A percentile compares a stretch with the other conserved stretches of the same genome.
Conservation (phyloP, 345 rosid genomes). For the Eucalyptus guilfoylei region DNA sequence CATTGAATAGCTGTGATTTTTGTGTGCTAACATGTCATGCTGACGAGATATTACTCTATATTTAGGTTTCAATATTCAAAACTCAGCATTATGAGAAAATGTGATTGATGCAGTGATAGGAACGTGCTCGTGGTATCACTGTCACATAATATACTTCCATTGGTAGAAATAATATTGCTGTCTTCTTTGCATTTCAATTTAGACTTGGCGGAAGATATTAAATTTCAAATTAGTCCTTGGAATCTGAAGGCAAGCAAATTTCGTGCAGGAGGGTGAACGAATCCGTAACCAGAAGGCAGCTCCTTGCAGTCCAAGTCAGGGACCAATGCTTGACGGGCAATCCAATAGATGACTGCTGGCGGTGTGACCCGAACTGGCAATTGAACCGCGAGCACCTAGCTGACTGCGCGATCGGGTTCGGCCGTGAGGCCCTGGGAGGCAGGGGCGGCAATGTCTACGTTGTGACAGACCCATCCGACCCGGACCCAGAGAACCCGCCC, state of each 20-base stretch:
- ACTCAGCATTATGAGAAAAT: background rate
- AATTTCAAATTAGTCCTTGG: background rate
- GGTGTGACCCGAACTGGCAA: background rate
- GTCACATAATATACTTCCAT: background rate
- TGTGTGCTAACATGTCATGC: background rate
- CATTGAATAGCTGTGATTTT: background rate
- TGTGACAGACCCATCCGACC: background rate
- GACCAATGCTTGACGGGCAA: background rate
- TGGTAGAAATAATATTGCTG: background rate
- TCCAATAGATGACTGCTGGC: slow-evolving; percentile 7
- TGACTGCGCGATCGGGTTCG: slow-evolving; percentile 1
- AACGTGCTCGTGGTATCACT: too few species aligned
- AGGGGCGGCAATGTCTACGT: background rate
- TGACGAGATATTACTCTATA: background rate
- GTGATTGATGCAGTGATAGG: background rate
- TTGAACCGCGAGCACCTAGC: background rate
- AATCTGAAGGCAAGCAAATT: background rate
- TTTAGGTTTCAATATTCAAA: too few species aligned
- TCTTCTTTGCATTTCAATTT: background rate
- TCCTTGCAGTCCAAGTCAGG: background rate
- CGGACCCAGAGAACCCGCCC: background rate
- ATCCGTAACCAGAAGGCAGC: background rate
- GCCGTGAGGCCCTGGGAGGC: slow-evolving; percentile 2
- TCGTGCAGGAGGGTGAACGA: background rate
- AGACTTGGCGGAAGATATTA: background rate